Evolutionary conservation across 192 early-diverging fungal genomes (phyloP).

Genomic region (Podila verticillata): DNA sequence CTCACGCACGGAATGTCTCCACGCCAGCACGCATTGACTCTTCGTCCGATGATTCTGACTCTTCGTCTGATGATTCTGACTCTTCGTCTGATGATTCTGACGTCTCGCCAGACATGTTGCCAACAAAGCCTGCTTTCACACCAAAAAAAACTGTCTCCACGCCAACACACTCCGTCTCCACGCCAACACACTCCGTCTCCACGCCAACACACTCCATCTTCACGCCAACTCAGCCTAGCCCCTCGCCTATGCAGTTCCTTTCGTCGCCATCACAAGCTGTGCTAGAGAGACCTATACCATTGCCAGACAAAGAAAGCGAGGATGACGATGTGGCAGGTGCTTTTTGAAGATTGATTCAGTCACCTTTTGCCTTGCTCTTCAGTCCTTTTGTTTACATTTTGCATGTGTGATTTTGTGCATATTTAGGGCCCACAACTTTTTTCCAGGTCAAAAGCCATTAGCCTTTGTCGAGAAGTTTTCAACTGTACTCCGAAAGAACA

Average conservation of each 20-base stretch:
- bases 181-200: not conserved
- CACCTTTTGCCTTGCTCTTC: not conserved
- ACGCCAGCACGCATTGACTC: not conserved
- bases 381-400: not conserved
- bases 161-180: not conserved
- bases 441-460: conserved; percentile 21
- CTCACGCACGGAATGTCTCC: not conserved
- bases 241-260: conserved; percentile 12
- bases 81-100: conserved; percentile 13
- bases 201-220: conserved; percentile 1
- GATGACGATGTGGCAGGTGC: not conserved
- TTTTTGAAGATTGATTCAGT: not conserved
- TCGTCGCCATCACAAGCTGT: conserved; percentile 18
- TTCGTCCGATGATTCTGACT: too few species aligned
- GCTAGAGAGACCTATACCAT: conserved; percentile 6
- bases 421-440: conserved; percentile 4
- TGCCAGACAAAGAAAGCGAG: conserved; percentile 4
- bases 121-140: conserved; percentile 4
- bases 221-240: not conserved
- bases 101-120: conserved; percentile 4
- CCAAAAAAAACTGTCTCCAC: conserved; percentile 3
- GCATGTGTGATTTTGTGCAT: conserved; percentile 1
- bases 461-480: conserved; percentile 13
- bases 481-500: conserved; percentile 21
- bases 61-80: too few species aligned